Evolutionary conservation across 768 basidiomycete species (phyloP).

Genomic region (Suillus americanus): DNA sequence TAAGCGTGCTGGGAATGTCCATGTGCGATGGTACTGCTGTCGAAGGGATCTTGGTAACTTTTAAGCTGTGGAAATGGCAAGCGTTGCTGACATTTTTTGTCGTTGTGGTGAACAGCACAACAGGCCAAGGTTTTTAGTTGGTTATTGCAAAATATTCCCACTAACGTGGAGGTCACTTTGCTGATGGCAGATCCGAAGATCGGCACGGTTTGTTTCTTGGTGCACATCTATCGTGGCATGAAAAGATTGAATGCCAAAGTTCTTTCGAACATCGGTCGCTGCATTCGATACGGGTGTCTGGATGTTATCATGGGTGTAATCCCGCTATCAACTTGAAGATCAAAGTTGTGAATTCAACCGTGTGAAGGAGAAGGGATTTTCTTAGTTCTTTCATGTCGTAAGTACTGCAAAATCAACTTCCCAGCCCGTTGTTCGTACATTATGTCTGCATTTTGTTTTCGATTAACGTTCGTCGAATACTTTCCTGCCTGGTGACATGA

Average conservation of each 20-base stretch:
- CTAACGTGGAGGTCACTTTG: too few relatives aligned
- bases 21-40: slow-evolving; percentile 3
- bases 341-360: neutral
- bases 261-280: slow-evolving; percentile 19
- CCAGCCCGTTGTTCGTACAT: neutral
- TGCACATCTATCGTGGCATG: slow-evolving; percentile 12
- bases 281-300: slow-evolving; percentile 23
- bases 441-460: neutral
- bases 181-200: neutral
- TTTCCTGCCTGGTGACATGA: neutral
- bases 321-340: neutral
- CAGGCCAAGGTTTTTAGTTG: slow-evolving; percentile 13
- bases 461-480: neutral
- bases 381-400: neutral
- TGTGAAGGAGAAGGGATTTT: neutral
- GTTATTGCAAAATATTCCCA: too few relatives aligned
- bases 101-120: neutral
- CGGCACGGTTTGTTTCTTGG: neutral
- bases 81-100: neutral
- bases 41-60: neutral
- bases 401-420: neutral
- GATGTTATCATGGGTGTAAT: slow-evolving; percentile 16
- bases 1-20: slow-evolving; percentile 6
- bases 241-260: neutral
- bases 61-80: neutral